Evolutionary conservation across 352 stramenopile species (phyloP).

Genomic region (Pythium sukuiense): DNA sequence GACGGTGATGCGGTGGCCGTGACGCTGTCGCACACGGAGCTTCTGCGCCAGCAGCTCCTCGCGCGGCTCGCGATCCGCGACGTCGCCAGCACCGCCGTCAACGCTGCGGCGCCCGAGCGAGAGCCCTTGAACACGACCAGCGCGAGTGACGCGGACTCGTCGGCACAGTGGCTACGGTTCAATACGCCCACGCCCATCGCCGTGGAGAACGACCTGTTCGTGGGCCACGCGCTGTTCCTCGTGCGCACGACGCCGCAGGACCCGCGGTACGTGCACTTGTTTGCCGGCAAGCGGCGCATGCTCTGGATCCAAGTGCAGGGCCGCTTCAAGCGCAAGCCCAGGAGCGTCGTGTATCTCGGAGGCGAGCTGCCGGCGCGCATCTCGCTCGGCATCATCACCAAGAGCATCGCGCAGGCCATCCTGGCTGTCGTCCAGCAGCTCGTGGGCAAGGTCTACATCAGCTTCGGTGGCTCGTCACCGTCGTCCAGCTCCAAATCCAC

Average conservation of each 20-base stretch:
- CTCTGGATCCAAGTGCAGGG: conserved; percentile 90
- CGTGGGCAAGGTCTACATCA: conserved; percentile 63
- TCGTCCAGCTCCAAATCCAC: conserved; percentile 2
- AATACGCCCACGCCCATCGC: conserved; percentile 59
- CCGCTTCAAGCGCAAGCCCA: conserved; percentile 65
- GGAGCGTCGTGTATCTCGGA: conserved; percentile 65
- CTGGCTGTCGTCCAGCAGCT: conserved; percentile 74
- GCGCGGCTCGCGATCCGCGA: conserved; percentile 22
- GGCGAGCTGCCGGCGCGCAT: conserved; percentile 70
- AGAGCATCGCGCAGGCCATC: conserved; percentile 75
- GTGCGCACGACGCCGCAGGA: conserved; percentile 69
- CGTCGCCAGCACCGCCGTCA: conserved; percentile 7
- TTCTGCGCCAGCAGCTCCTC: conserved; percentile 11
- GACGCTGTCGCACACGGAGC: background rate
- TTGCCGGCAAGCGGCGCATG: conserved; percentile 62
- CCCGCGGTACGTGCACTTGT: conserved; percentile 52
- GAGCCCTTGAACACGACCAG: conserved; percentile 3
- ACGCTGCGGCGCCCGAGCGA: background rate
- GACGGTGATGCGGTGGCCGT: too few relatives aligned
- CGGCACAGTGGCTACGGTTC: conserved; percentile 36
- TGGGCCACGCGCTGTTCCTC: conserved; percentile 77
- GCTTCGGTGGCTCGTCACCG: conserved; percentile 47
- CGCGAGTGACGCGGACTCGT: background rate
- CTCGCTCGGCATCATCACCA: conserved; percentile 69
- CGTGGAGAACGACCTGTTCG: conserved; percentile 90